These are phyloP conservation scores for Herpotrichia juniperi DNA, from an alignment of 2,329 filamentous ascomycete genomes.

Conservation along the genomic window DNA sequence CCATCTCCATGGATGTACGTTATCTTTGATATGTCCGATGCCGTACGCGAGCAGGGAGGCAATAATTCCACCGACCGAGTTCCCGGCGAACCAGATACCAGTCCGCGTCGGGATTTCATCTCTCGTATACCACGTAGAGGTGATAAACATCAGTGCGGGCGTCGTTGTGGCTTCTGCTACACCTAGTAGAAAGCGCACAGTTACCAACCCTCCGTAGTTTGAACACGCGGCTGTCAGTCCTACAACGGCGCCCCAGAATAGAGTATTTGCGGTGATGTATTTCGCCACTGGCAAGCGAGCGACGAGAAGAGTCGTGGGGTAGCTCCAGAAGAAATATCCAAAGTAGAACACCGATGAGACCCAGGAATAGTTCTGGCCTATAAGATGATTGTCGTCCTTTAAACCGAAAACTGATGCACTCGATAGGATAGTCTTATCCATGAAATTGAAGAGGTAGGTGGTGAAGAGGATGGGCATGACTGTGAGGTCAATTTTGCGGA, in stretches of 20 bases:
- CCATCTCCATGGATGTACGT: slow-evolving; percentile 19
- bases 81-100: slow-evolving; percentile 51
- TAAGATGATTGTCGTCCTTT: slow-evolving; percentile 49
- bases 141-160: slow-evolving; percentile 32
- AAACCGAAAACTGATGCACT: slow-evolving; percentile 62
- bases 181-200: slow-evolving; percentile 22
- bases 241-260: slow-evolving; percentile 46
- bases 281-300: slow-evolving; percentile 29
- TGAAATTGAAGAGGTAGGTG: slow-evolving; percentile 66
- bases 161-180: slow-evolving; percentile 25
- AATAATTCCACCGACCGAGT: slow-evolving; percentile 21
- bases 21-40: slow-evolving; percentile 17
- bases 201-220: slow-evolving; percentile 20
- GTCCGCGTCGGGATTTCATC: slow-evolving; percentile 43
- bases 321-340: slow-evolving; percentile 40
- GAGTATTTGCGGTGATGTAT: slow-evolving; percentile 20
- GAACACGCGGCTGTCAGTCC: slow-evolving; percentile 29
- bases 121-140: slow-evolving; percentile 36
- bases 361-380: slow-evolving; percentile 66
- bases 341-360: slow-evolving; percentile 62
- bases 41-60: slow-evolving; percentile 23
- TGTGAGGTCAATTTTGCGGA: slow-evolving; percentile 62
- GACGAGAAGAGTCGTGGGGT: slow-evolving; percentile 25
- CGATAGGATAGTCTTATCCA: slow-evolving; percentile 61
- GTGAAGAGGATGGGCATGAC: slow-evolving; percentile 64